phyloP scores from a whole-genome alignment of 352 stramenopile species.

The Phytophthora ramorum region DNA sequence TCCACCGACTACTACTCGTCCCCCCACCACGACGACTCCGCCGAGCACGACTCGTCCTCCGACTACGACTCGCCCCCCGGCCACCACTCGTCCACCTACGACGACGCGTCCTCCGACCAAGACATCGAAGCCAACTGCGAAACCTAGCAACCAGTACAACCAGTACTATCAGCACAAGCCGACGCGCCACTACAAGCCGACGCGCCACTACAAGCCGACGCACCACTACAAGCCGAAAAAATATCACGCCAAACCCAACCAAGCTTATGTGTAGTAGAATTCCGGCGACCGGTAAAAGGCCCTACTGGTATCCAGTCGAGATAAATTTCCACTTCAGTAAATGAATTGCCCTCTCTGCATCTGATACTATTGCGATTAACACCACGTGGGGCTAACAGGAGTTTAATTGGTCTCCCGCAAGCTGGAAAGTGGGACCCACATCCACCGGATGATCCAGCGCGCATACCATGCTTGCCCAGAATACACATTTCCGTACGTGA shows the following conservation, averaged over 20 bases:
- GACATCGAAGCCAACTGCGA: neutral
- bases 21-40: neutral
- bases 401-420: too few relatives aligned
- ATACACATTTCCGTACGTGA: too few relatives aligned
- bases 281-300: neutral
- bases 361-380: too few relatives aligned
- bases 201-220: neutral
- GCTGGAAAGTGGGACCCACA: too few relatives aligned
- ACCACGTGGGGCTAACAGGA: too few relatives aligned
- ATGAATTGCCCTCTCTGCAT: too few relatives aligned
- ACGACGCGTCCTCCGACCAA: neutral
- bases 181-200: neutral
- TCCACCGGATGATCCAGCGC: too few relatives aligned
- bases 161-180: constrained; percentile 6
- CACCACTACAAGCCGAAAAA: constrained; percentile 2
- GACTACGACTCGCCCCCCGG: too few relatives aligned
- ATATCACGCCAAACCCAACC: neutral
- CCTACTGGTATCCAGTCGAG: too few relatives aligned
- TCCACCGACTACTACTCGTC: neutral
- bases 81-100: too few relatives aligned
- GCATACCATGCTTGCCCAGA: too few relatives aligned
- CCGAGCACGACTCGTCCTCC: neutral
- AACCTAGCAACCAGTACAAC: neutral
- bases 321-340: too few relatives aligned
- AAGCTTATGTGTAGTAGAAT: neutral